Evolutionary conservation across 2,329 filamentous ascomycete genomes (phyloP), one percentile per base, ranked within the genome.

Genomic region (Laburnicola sp.): DNA sequence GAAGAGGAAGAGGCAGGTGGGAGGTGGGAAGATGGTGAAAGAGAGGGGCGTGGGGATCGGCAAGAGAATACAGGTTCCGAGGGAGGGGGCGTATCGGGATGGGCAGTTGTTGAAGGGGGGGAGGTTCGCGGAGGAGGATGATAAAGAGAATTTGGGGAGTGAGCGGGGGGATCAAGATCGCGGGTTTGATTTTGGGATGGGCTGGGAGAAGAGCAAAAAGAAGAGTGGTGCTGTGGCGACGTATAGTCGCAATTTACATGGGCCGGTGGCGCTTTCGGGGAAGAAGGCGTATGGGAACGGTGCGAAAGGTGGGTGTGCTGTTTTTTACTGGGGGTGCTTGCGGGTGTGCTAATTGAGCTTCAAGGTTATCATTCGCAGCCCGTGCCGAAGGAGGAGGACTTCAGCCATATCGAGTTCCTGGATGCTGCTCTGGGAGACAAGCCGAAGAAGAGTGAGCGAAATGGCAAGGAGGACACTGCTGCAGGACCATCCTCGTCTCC

Each of bases 91-190:
- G 21, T 61, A 50, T 28, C 31, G 45, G 21, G 53, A 44, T 10
- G 57, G 54, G 4, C 45, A 54, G 23, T 48, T 44, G 16, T 50
- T 50, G 6, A 62, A 62, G 40, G 32, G 47, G 22, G 42, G n/a
- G 8, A 32, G 8, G 41, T 38, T 36, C 8, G 16, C 31, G 4
- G 50, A 56, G 28, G 56, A 57, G 2, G 49, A 58, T 16, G 16
- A 1, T 3, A 66, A 63, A 21, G 63, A 65, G 40, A 63, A 62
- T 34, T 25, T 27, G 10, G 26, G 28, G 31, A n/a, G 23, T 4
- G 26, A 51, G 30, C 40, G 37, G 43, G 42, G 27, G 36, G 26
- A 40, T n/a, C 2, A 26, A 11, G 26, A 50, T 10, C 44, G 37
- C 2, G 23, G 30, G 8, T 49, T 52, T 4, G 26, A 31, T 2